phyloP scores from a whole-genome alignment of 306 rosid species.

The Amphicarpaea edgeworthii region DNA sequence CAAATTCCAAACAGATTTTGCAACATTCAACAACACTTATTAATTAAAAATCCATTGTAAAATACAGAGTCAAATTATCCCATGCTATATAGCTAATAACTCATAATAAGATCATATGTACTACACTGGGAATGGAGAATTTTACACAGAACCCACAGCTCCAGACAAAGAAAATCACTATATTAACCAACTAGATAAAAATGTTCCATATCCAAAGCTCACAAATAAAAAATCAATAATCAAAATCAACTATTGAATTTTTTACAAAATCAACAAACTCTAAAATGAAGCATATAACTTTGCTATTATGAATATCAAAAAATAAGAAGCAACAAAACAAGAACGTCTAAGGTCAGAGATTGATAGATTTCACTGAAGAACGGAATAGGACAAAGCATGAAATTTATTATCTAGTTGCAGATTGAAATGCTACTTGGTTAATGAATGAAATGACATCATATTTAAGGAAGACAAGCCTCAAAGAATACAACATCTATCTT shows the following conservation, averaged over 20 bases:
- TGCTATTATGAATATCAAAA: conserved; percentile 18
- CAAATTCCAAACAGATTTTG: conserved; percentile 33
- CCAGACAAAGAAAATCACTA: conserved; percentile 24
- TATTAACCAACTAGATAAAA: conserved; percentile 25
- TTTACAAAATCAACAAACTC: conserved; percentile 21
- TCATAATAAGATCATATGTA: conserved; percentile 18
- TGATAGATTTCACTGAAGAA: conserved; percentile 5
- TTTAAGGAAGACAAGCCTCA: conserved; percentile 14
- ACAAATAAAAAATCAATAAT: conserved; percentile 24
- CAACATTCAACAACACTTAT: conserved; percentile 32
- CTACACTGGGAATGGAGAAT: conserved; percentile 20
- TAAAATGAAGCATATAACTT: conserved; percentile 33
- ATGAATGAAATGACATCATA: conserved; percentile 31
- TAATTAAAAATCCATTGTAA: not conserved
- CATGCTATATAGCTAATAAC: conserved; percentile 1
- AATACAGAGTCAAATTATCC: conserved; percentile 7
- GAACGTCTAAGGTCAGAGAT: conserved; percentile 24
- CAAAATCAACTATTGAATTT: conserved; percentile 5
- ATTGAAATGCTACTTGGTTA: conserved; percentile 25
- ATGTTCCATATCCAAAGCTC: conserved; percentile 10
- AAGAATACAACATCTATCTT: conserved; percentile 9
- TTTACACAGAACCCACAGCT: conserved; percentile 33
- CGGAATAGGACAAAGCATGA: conserved; percentile 28
- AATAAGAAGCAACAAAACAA: not conserved
- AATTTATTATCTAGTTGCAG: conserved; percentile 15